Base-by-base conservation (phyloP, 192 early-diverging fungal species). In the Coemansia sp. region DNA sequence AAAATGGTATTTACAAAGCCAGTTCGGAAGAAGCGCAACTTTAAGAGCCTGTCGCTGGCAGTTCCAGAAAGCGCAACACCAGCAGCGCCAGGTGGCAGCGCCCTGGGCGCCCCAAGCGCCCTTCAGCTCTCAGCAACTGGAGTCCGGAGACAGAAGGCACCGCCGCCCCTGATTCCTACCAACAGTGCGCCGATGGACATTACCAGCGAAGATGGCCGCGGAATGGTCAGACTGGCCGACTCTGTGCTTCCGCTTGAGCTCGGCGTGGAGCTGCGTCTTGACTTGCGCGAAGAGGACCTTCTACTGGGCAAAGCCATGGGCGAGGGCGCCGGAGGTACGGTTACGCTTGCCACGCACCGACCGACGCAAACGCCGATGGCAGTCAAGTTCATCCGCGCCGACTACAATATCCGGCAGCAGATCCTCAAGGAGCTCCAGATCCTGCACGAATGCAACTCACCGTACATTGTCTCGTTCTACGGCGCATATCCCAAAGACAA, bases 401-500 rank as follows among this genome's bases (percentile, higher is more conserved):
- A 91, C 67, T 84, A 82, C 59, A 87, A 70, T 64, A 87, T 87
- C 70, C 91, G 83, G 68, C 93, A 93, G 80, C 93, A 95, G 77
- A 93, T 99, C 59, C 81, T 95, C 67, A 90, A 94, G 43, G 97
- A 99, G 75, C 86, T 99, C 55, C 90, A 94, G 72, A 93, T 98
- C 72, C 86, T 98, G 75, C 93, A 96, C 74, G 93, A 95, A 65
- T 98, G 95, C 80, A 93, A 93, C 68, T 93, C 92, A 34, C 89
- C 90, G 61, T 92, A 97, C 69, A 98, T 98, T 68, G 95, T 99
- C 31, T 90, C 91, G 33, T 99, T 95, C 72, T 99, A 96, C 69
- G 97, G 97, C 35, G 94, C 97, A 15, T 99, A 94, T 67, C 83
- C 90, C 63, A 88, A 86, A 61, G 92, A 92, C 30, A 86, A 85